Base-by-base conservation (phyloP, 2,329 filamentous ascomycete genomes). In the Pseudogymnoascus pannorum region DNA sequence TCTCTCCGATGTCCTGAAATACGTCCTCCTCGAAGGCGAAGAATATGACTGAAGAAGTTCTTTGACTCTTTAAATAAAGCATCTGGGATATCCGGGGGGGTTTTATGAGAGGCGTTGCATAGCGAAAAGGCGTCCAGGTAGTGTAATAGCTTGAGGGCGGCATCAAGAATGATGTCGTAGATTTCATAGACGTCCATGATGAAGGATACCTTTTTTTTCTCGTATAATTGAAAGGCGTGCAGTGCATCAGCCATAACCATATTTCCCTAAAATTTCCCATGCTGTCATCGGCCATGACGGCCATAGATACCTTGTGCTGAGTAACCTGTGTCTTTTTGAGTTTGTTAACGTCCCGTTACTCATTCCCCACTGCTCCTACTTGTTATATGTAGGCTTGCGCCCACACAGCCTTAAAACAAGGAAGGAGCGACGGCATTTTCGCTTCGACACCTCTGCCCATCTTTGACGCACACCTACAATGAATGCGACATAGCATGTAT, bases 1-100 rank as follows among this genome's bases (percentile, higher is more conserved):
- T 5, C 80, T 99, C 60, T 97, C 93, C 63, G 94, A 99, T 75
- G 97, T 99, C 67, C 83, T 99, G 67, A 92, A 96, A 70, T 97
- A 99, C 73, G 91, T 97, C 60, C 80, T 99, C 66, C 80, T 96
- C 20, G 83, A 91, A 60, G 71, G 71, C 31, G 71, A 70, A 58
- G 67, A 61, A 42, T 29, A 61, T 33, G 60, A 61, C 60, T 33
- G 35, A 58, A 51, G 44, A 22, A 44, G 24, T 12, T 29, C 44
- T 51, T 51, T 31, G 44, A 51, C 44, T 16, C 44, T 51, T 44
- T 29, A 51, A 51, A 51, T 51, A 51, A 31, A 51, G 44, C 44
- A 51, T 51, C 44, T 29, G 44, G 44, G 57, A 63, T 64, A 54
- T 65, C 59, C 51, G 44, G 66, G 64, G 58, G 62, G 40, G 40